A percentile compares a stretch with the other conserved stretches of the same genome.
Conservation (phyloP, 164 flowering plant species). For the Houttuynia cordata region DNA sequence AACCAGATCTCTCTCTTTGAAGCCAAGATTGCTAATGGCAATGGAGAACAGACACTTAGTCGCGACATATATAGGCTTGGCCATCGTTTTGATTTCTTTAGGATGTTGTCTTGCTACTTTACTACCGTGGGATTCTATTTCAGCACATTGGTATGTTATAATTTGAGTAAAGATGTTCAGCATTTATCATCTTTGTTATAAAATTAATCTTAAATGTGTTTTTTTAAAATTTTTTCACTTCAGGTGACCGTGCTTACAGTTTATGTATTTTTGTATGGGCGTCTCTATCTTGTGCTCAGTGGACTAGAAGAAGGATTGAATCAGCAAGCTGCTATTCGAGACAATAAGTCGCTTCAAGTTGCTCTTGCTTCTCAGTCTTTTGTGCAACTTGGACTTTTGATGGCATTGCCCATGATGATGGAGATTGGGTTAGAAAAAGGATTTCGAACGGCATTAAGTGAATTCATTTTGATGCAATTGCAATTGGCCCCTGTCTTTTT, state of each 20-base stretch:
- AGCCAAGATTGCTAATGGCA: slow-evolving; percentile 95
- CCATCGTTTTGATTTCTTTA: slow-evolving; percentile 93
- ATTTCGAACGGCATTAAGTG: slow-evolving; percentile 82
- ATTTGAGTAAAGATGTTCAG: neutral
- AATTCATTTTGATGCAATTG: slow-evolving; percentile 85
- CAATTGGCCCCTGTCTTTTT: slow-evolving; percentile 93
- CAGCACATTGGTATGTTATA: slow-evolving; percentile 62
- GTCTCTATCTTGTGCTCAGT: slow-evolving; percentile 95
- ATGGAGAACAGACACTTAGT: slow-evolving; percentile 95
- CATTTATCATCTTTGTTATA: no score
- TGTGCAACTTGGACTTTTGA: slow-evolving; percentile 84
- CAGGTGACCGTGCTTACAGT: slow-evolving; percentile 93
- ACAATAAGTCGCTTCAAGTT: slow-evolving; percentile 71
- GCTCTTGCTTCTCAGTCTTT: slow-evolving; percentile 95
- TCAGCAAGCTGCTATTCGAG: slow-evolving; percentile 34
- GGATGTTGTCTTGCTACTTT: slow-evolving; percentile 93
- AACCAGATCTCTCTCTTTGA: slow-evolving; percentile 96
- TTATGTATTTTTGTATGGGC: slow-evolving; percentile 86
- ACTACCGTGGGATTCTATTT: slow-evolving; percentile 92
- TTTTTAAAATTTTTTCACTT: slow-evolving; percentile 1
- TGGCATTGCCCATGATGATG: slow-evolving; percentile 98
- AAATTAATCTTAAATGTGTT: no score
- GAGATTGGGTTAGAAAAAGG: slow-evolving; percentile 92
- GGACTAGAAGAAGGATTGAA: slow-evolving; percentile 73
- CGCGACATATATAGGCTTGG: slow-evolving; percentile 96